Evolutionary conservation across 2,329 filamentous ascomycete species (phyloP), one percentile per base, ranked within the genome.

Genomic region (Fusarium avenaceum): DNA sequence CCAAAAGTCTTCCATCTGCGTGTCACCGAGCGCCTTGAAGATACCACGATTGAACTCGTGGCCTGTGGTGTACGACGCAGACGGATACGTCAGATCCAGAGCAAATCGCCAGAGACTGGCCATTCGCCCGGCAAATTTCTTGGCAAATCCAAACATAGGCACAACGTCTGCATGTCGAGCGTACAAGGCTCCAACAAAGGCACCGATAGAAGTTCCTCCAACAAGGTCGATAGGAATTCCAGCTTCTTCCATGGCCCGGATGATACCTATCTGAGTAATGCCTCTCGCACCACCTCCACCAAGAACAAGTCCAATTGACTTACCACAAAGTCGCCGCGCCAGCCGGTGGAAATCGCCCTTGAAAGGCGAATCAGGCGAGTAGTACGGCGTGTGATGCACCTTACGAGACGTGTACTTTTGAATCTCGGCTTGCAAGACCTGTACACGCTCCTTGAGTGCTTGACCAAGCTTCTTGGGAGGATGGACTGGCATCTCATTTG

Each of bases 41-140:
- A 99, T 97, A 40, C 96, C 96, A 8, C 96, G 92, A 74, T 99
- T 99, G 86, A 99, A 99, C 75, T 99, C 96, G 76, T 99, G 96
- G 1, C 96, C 96, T 0, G 96, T 99, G 1, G 96, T 99, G 80
- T 99, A 99, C 2, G 95, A 97, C 9, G 93, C 93, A 7, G 95
- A 96, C 0, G 96, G 96, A 77, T 99, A 99, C 0, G 96, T 99
- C 72, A 99, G 80, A 76, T 99, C 96, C 4, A 99, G 84, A 1
- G 94, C 94, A 77, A 99, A 97, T n/a, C 96, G 89, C 96, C 96
- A 99, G 81, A 98, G 93, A 79, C 95, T 98, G 44, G 93, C 93
- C 96, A 99, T 99, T n/a, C 96, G 91, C 6, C 96, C 94, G 0
- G 96, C 89, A 78, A 99, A 99, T 77, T 97, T 97, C 86, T 99